Percentiles rank a stretch among this genome's conserved stretches.
Conservation (phyloP, 2,329 filamentous ascomycete species). For the Karstenula rhodostoma region DNA sequence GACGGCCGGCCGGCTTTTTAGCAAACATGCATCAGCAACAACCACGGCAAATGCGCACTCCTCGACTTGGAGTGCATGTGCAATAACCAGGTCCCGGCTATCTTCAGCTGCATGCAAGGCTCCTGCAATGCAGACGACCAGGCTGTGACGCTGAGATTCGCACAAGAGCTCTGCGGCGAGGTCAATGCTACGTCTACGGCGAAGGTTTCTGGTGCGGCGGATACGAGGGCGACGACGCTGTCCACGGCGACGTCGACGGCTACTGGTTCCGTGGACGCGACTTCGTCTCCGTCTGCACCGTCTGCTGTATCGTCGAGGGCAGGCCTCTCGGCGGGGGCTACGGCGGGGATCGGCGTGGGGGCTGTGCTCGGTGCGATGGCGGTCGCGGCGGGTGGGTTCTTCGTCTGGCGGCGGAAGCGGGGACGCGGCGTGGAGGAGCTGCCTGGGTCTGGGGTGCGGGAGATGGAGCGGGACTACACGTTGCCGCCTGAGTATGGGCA, state of each 20-base stretch:
- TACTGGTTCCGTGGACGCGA: neutral
- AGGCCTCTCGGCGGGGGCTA: neutral
- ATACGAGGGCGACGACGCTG: neutral
- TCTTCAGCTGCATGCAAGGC: slow-evolving; percentile 14
- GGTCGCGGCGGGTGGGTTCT: neutral
- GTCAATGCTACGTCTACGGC: neutral
- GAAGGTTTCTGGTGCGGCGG: neutral
- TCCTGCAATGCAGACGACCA: slow-evolving; percentile 7
- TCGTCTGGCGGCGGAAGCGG: slow-evolving; percentile 1
- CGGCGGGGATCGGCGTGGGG: slow-evolving; percentile 3
- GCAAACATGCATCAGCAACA: slow-evolving; percentile 10
- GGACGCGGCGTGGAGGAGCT: neutral
- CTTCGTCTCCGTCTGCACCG: neutral
- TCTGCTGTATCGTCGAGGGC: neutral
- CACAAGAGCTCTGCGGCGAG: slow-evolving; percentile 1
- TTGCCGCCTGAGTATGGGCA: neutral
- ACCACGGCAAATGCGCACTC: slow-evolving; percentile 4
- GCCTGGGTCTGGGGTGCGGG: neutral
- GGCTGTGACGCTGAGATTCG: neutral
- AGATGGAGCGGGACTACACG: neutral
- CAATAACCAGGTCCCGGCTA: slow-evolving; percentile 1
- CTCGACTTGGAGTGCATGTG: slow-evolving; percentile 11
- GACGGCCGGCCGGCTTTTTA: neutral
- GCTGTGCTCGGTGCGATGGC: neutral
- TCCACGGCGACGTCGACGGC: neutral